phyloP scores from a whole-genome alignment of 2,329 filamentous ascomycete genomes.

The Penicillium sp. region DNA sequence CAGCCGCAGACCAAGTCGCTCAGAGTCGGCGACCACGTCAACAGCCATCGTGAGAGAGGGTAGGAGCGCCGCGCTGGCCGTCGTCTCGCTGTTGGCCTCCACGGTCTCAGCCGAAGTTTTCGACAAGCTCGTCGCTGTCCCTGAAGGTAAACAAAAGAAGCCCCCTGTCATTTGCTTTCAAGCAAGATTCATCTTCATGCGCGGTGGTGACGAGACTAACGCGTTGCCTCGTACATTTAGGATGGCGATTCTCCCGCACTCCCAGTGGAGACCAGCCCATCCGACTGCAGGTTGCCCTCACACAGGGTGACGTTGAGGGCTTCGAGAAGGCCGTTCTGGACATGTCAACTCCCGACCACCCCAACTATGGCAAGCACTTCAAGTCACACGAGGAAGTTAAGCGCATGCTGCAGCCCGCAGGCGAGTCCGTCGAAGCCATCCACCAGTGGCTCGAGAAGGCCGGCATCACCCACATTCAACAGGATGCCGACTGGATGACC shows the following conservation, averaged over 20 bases:
- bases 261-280: constrained; percentile 23
- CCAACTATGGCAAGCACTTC: constrained; percentile 47
- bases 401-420: constrained; percentile 43
- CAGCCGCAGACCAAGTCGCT: too few species aligned
- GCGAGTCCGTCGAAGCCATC: constrained; percentile 37
- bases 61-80: too few species aligned
- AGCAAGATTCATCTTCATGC: too few species aligned
- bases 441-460: constrained; percentile 43
- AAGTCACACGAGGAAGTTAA: constrained; percentile 44
- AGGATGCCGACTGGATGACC: constrained; percentile 37
- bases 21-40: too few species aligned
- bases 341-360: constrained; percentile 46
- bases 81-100: constrained; percentile 24
- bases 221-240: constrained; percentile 9
- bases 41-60: too few species aligned
- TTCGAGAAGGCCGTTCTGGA: constrained; percentile 45
- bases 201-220: too few species aligned
- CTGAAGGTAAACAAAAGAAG: constrained; percentile 23
- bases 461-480: constrained; percentile 32
- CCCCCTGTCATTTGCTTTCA: too few species aligned
- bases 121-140: constrained; percentile 31
- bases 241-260: constrained; percentile 29
- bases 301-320: constrained; percentile 28
- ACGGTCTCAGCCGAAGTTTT: constrained; percentile 29
- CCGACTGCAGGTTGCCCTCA: constrained; percentile 32